These are phyloP conservation scores for Mycena galopus DNA, from an alignment of 768 basidiomycete genomes.

Conservation along the genomic window DNA sequence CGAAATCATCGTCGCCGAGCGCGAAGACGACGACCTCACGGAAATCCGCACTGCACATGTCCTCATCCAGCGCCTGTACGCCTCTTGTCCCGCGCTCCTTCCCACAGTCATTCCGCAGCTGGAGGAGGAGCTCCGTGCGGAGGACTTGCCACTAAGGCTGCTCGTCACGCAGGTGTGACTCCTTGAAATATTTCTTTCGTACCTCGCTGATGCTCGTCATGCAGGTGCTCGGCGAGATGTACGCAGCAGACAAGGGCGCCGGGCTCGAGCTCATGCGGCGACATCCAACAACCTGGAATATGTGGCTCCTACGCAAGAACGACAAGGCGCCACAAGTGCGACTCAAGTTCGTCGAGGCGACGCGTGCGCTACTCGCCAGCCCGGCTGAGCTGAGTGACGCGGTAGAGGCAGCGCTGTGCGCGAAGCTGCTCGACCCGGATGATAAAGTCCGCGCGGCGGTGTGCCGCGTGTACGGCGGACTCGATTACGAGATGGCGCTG, in stretches of 20 bases:
- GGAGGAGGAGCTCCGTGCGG: slow-evolving; percentile 89
- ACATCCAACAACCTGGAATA: slow-evolving; percentile 87
- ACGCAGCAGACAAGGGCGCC: slow-evolving; percentile 80
- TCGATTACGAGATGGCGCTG: slow-evolving; percentile 92
- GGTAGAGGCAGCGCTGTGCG: slow-evolving; percentile 76
- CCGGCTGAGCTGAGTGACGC: slow-evolving; percentile 75
- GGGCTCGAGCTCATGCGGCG: slow-evolving; percentile 77
- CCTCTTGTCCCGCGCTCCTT: slow-evolving; percentile 83
- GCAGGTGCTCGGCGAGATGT: slow-evolving; percentile 91
- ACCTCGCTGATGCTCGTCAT: neutral
- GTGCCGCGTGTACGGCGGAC: slow-evolving; percentile 82
- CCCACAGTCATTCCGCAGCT: slow-evolving; percentile 94
- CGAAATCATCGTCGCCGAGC: slow-evolving; percentile 79
- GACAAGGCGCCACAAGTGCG: slow-evolving; percentile 83
- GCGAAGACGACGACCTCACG: slow-evolving; percentile 67
- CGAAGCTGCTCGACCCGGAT: slow-evolving; percentile 88
- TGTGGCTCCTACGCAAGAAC: slow-evolving; percentile 83
- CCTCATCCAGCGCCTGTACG: slow-evolving; percentile 86
- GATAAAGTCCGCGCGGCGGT: slow-evolving; percentile 91
- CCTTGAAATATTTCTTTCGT: too few species aligned
- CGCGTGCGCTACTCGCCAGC: slow-evolving; percentile 70
- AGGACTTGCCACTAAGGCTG: slow-evolving; percentile 75
- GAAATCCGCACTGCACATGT: slow-evolving; percentile 85
- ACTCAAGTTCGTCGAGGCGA: slow-evolving; percentile 81
- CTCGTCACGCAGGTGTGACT: slow-evolving; percentile 81